Percentiles rank a stretch among this genome's conserved stretches.
phyloP scores from a whole-genome alignment of 148 eudicot genomes.

The Amaranthus cruentus region DNA sequence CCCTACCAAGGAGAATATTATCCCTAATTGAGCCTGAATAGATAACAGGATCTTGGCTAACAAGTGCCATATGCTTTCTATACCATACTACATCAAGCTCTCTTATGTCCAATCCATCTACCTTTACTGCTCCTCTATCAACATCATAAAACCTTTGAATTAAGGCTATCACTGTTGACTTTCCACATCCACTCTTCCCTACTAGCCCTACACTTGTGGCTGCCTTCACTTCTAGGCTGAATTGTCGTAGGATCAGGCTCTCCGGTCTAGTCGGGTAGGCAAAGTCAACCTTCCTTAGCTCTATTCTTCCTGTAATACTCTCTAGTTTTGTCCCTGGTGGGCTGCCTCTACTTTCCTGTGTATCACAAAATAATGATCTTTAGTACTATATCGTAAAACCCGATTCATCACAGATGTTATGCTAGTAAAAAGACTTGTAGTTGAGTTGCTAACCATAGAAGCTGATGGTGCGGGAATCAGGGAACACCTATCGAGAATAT shows the following conservation, averaged over 20 bases:
- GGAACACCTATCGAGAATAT: constrained; percentile 69
- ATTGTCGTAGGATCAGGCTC: constrained; percentile 40
- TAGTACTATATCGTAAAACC: neutral
- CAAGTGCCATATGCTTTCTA: constrained; percentile 65
- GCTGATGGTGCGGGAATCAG: constrained; percentile 35
- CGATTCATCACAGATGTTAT: neutral
- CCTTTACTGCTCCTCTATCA: constrained; percentile 58
- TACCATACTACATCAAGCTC: constrained; percentile 63
- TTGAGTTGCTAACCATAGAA: constrained; percentile 30
- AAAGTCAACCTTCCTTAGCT: constrained; percentile 66
- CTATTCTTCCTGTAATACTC: constrained; percentile 54
- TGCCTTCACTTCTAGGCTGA: constrained; percentile 61
- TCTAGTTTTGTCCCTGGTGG: constrained; percentile 32
- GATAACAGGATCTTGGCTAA: constrained; percentile 87
- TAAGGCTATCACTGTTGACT: constrained; percentile 74
- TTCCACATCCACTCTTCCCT: constrained; percentile 93
- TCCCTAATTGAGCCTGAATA: constrained; percentile 68
- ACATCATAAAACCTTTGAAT: constrained; percentile 77
- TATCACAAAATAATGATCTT: neutral
- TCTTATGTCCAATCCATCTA: constrained; percentile 69
- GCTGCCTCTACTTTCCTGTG: constrained; percentile 26
- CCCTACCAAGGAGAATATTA: constrained; percentile 63
- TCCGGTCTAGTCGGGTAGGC: constrained; percentile 65
- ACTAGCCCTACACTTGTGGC: constrained; percentile 85
- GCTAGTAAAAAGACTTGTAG: neutral